Percentiles rank a stretch among this genome's conserved stretches.
phyloP scores from a whole-genome alignment of 371 early-diverging fungal species.

The Mortierella polycephala region DNA sequence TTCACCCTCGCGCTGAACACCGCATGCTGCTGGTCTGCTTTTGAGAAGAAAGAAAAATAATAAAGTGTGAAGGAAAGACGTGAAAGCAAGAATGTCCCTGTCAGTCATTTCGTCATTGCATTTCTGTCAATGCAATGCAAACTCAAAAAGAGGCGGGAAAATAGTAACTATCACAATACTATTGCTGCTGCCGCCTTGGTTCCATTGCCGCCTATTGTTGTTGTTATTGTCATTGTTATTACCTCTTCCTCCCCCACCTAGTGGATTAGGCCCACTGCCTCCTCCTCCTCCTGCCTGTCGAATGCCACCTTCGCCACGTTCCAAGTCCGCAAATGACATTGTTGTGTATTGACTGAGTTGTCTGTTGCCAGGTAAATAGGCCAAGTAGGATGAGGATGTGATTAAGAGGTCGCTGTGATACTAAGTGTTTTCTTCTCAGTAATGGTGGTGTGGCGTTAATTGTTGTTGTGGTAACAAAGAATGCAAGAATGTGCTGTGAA shows the following conservation, averaged over 20 bases:
- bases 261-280: constrained; percentile 20
- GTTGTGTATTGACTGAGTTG: constrained; percentile 2
- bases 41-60: background rate
- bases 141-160: too few relatives aligned
- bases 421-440: too few relatives aligned
- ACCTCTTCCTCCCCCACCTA: constrained; percentile 24
- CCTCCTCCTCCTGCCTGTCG: constrained; percentile 15
- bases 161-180: too few relatives aligned
- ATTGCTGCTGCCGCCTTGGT: constrained; percentile 16
- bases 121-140: too few relatives aligned
- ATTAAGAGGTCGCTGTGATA: background rate
- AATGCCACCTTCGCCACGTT: constrained; percentile 45
- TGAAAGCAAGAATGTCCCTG: background rate
- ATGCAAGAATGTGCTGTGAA: too few relatives aligned
- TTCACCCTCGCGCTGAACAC: constrained; percentile 59
- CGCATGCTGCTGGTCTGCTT: constrained; percentile 51
- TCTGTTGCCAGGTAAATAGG: background rate
- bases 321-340: constrained; percentile 55
- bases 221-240: constrained; percentile 15
- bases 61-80: background rate
- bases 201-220: constrained; percentile 30
- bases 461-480: too few relatives aligned
- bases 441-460: too few relatives aligned
- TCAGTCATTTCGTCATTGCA: too few relatives aligned
- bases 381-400: too few relatives aligned